Base-by-base conservation (phyloP, 495 filamentous ascomycete genomes). In the Evernia prunastri region DNA sequence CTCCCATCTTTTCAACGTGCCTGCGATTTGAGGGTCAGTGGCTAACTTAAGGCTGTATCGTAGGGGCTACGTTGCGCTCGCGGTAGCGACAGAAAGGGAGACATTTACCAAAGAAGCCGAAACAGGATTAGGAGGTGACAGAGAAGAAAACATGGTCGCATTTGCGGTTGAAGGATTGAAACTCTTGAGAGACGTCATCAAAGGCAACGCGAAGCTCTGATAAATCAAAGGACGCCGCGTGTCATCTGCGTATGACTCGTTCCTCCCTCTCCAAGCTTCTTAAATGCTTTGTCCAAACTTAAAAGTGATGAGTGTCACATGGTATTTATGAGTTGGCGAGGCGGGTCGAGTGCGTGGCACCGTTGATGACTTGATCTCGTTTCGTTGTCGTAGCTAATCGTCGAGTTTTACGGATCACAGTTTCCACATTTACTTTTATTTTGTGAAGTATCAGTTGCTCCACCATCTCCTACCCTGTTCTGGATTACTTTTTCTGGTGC, bases 41-140 rank as follows among this genome's bases (percentile, higher is more conserved):
- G 33, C 61, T 69, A 58, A 57, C 23, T 68, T 43, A 39, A 23
- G 1, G 40, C 3, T 15, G 5, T 61, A 25, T 20, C 29, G 23
- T 66, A 84, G 80, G 29, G 84, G 84, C 2, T 86, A 85, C 70
- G 81, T 85, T 9, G 84, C 84, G 1, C 63, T 86, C 45, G 84
- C 84, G 39, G 81, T 86, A 15, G 76, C 78, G 12, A 76, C 74
- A 33, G 73, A 81, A 3, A 62, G 71, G n/a, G 81, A 80, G 3
- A 78, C 74, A 3, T 72, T 74, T 54, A 82, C 78, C 59, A 75
- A 74, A 58, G 84, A 86, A 69, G 67, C 81, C 3, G 77, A 84
- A 33, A 85, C 82, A 18, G 81, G 78, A 20, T 65, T 80, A 54
- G 78, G 77, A 13, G 73, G 69, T 15, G 78, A 83, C 70, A 70